Evolutionary conservation across 768 basidiomycete genomes (phyloP).

Genomic region (Lepiota subincarnata): DNA sequence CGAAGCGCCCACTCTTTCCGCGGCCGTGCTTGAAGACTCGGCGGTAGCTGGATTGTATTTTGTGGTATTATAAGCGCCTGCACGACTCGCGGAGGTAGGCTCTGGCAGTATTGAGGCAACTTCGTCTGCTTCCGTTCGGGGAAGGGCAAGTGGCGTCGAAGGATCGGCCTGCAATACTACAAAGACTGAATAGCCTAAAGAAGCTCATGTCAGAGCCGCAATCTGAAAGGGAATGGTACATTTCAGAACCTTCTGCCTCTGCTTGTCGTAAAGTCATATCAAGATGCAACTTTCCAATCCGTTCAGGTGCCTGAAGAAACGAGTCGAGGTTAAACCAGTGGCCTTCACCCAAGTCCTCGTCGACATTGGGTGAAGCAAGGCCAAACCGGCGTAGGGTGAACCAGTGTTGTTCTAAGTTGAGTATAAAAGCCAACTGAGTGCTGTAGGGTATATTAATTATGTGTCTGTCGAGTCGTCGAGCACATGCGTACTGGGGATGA

Average conservation of each 20-base stretch:
- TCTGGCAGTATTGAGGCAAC: conserved; percentile 63
- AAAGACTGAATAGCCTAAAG: conserved; percentile 75
- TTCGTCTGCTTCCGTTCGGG: conserved; percentile 68
- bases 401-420: conserved; percentile 88
- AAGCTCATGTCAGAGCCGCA: neutral
- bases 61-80: conserved; percentile 5
- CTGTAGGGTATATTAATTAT: conserved; percentile 31
- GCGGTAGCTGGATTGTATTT: conserved; percentile 1
- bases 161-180: conserved; percentile 65
- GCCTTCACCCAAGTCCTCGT: conserved; percentile 44
- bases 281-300: conserved; percentile 81
- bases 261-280: conserved; percentile 85
- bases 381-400: conserved; percentile 84
- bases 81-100: conserved; percentile 31
- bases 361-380: conserved; percentile 33
- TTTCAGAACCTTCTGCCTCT: conserved; percentile 66
- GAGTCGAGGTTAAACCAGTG: conserved; percentile 94
- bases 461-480: neutral
- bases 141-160: conserved; percentile 46
- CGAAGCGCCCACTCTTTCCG: conserved; percentile 1
- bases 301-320: conserved; percentile 63
- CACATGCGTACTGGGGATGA: conserved; percentile 63
- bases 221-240: neutral
- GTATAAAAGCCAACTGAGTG: conserved; percentile 79
- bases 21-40: neutral